Percentiles rank a stretch among this genome's conserved stretches.
phyloP scores from a whole-genome alignment of 1,139 yeast species.

The Hansenula lynferdii region DNA sequence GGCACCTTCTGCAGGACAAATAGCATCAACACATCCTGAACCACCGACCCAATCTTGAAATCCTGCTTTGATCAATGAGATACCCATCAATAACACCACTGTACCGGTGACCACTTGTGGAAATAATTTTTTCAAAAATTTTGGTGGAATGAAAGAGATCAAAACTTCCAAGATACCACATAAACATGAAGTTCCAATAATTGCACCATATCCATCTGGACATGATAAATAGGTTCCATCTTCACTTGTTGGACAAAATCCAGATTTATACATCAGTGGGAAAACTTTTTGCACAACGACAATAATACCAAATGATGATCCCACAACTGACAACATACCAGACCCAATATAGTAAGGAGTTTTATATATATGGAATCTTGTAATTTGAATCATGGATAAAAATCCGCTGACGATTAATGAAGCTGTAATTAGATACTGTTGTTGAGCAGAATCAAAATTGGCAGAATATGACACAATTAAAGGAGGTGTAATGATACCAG shows the following conservation, averaged over 20 bases:
- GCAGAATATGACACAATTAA: slow-evolving; percentile 61
- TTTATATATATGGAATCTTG: slow-evolving; percentile 67
- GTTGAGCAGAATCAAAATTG: slow-evolving; percentile 41
- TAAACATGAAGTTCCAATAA: slow-evolving; percentile 72
- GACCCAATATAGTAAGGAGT: slow-evolving; percentile 81
- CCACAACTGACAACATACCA: slow-evolving; percentile 83
- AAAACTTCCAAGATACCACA: slow-evolving; percentile 72
- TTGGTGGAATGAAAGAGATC: slow-evolving; percentile 73
- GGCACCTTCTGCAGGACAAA: slow-evolving; percentile 42
- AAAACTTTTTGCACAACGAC: slow-evolving; percentile 71
- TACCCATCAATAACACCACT: slow-evolving; percentile 79
- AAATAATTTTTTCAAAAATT: slow-evolving; percentile 61
- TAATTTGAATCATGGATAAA: slow-evolving; percentile 70
- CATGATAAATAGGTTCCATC: slow-evolving; percentile 71
- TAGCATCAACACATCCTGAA: slow-evolving; percentile 53
- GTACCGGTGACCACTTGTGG: slow-evolving; percentile 94
- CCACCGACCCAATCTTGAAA: slow-evolving; percentile 89
- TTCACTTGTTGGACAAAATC: slow-evolving; percentile 56
- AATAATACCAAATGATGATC: slow-evolving; percentile 85
- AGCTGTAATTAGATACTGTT: slow-evolving; percentile 73
- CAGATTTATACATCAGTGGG: slow-evolving; percentile 74
- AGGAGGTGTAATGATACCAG: slow-evolving; percentile 89
- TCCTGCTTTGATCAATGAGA: slow-evolving; percentile 61
- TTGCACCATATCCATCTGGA: slow-evolving; percentile 86
- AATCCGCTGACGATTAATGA: slow-evolving; percentile 75